Evolutionary conservation across 768 basidiomycete species (phyloP), one percentile per base, ranked within the genome.

Genomic region (Pilatotrama ljubarskyi): DNA sequence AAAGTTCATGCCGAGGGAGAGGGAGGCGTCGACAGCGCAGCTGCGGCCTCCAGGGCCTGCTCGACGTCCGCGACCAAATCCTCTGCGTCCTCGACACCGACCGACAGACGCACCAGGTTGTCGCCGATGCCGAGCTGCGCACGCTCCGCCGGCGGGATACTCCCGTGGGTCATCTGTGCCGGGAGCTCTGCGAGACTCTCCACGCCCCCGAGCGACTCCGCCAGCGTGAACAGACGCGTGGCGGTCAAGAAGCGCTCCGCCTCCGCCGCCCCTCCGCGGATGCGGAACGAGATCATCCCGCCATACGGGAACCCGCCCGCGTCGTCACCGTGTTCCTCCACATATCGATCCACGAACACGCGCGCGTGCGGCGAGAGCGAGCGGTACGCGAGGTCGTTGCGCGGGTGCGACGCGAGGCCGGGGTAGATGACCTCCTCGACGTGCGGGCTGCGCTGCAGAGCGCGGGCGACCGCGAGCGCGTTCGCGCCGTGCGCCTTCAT

Each of bases 131-230:
- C 95, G 26, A 94, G 75, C 14, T 75, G 51, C 26, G 77, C 82
- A 11, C 93, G 77, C 72, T 91, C 88, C 1, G 73, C 84, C 24
- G 81, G 79, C 0, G 91, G 87, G 48, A 93, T 84, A 50, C 83
- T 83, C 1, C 84, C 87, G 71, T 97, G 95, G 8, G 93, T 96
- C 95, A 97, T 97, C 74, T 79, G 77, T 43, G 87, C 85, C 0
- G 95, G 95, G 44, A 90, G 80, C 72, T 98, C 95, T 0, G 91
- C 90, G 35, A 98, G 75, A 71, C 86, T 89, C 80, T 98, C 96
- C 5, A 97, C 92, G 0, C 95, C 96, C 1, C 96, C 96, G 5
- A 98, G 75, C 24, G 84, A 87, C 80, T 95, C 95, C 0, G 95
- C 95, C 13, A 98, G 78, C 24, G 86, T 81, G 68, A 95, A 94